Evolutionary conservation across 306 rosid genomes (phyloP), one percentile per base, ranked within the genome.

Genomic region (Casuarina glauca): DNA sequence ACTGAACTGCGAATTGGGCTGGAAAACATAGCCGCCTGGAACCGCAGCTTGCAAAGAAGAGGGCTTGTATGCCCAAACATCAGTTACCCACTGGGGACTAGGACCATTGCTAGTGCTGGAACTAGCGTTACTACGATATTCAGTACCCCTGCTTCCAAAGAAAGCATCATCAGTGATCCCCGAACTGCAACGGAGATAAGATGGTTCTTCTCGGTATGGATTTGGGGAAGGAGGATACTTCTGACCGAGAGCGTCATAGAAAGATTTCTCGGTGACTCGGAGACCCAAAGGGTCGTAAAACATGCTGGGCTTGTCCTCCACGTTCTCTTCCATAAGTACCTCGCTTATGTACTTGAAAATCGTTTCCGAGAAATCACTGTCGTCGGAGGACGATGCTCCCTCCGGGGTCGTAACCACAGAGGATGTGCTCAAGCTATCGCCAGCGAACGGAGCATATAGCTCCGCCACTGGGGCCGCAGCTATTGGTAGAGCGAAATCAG

Each of bases 401-500:
- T 12, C 63, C 38, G 38, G 63, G 9, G 9, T 46, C 50, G 10
- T 46, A 46, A 2, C 50, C 44, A 79, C 39, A 69, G 84, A 78
- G 4, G 74, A 76, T 0, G 86, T 52, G 43, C 80, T 71, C 80
- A 63, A 55, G 79, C 86, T 70, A 46, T 46, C 50, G 50, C 50
- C 9, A 46, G 50, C 5, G 3, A 70, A 48, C n/a, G 61, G 73
- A 57, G 52, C 7, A 41, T 53, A 12, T 6, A 82, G 72, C 48
- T 74, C 72, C 1, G n/a, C 74, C 50, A 15, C 77, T 6, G 80
- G 15, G 41, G 17, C 36, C 17, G 10, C 9, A 45, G 44, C 20
- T 1, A 43, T 5, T 4, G 74, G 50, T 36, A 82, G 74, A 38
- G 11, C 62, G 48, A 71, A 67, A 70, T 10, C 48, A 69, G 77